Evolutionary conservation across 305 asterid genomes (phyloP).

Genomic region (Fraxinus angustifolia): DNA sequence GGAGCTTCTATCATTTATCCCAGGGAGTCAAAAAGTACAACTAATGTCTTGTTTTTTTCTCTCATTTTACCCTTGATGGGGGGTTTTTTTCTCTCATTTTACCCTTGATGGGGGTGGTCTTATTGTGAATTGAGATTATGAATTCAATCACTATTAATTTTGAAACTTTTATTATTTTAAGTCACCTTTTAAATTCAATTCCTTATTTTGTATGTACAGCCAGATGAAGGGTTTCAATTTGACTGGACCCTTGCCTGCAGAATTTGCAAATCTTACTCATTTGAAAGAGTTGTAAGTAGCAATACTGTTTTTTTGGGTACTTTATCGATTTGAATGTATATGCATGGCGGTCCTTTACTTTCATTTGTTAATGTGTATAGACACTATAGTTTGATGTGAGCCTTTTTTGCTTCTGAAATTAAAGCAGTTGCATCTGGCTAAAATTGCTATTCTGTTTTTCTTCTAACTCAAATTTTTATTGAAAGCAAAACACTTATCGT

Average conservation of each 20-base stretch:
- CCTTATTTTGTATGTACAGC: slow-evolving; percentile 35
- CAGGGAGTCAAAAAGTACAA: not conserved
- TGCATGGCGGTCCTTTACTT: slow-evolving; percentile 1
- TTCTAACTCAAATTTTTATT: not conserved
- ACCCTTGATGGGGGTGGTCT: not conserved
- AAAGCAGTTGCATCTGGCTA: not conserved
- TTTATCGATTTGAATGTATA: not conserved
- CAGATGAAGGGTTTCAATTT: slow-evolving; percentile 60
- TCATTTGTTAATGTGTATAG: not conserved
- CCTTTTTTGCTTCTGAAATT: not conserved
- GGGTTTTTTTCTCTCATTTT: not conserved
- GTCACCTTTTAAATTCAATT: slow-evolving; percentile 5
- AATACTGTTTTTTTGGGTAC: not conserved
- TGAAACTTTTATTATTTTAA: not conserved
- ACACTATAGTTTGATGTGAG: not conserved
- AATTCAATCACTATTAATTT: not conserved
- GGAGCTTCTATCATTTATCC: not conserved
- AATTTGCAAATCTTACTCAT: slow-evolving; percentile 50
- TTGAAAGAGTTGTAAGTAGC: slow-evolving; percentile 57
- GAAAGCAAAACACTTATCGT: not conserved
- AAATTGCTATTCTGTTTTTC: not conserved
- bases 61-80: not conserved
- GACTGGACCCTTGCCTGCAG: slow-evolving; percentile 69
- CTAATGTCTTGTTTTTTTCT: not conserved
- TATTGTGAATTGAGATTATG: not conserved